Base-by-base conservation (phyloP, 2,329 filamentous ascomycete species). In the Canariomyces notabilis region DNA sequence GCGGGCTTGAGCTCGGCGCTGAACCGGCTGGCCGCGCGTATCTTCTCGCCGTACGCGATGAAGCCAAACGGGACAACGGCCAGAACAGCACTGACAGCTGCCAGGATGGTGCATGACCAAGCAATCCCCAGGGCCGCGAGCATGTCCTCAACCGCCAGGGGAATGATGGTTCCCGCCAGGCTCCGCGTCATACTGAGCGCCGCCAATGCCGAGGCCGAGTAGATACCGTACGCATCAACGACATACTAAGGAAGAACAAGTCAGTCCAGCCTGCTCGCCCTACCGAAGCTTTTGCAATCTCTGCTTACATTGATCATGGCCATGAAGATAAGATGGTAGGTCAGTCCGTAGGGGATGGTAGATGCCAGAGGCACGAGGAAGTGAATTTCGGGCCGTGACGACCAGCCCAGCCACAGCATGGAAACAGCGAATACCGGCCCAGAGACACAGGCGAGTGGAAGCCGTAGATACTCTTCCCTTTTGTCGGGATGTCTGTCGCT, bases 21-120 rank as follows among this genome's bases (percentile, higher is more conserved):
- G 23, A 56, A 53, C 18, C 41, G 35, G 48, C 68, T 72, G 26
- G 62, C 66, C 37, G 64, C 67, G 26, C 74, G 62, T 39, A 78
- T 71, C 51, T 55, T 61, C 4, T 67, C 66, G 0, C 56, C 59
- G 55, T 68, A 75, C 44, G 60, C 64, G 22, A 77, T 61, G 49
- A 77, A 78, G 4, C 67, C 64, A 57, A 77, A 76, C 2, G 75
- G 75, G 36, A 77, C 71, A 2, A 70, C 54, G 26, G 68, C 70
- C 59, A 78, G 61, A 2, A 57, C 63, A 4, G 73, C 50, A 42
- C 68, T 71, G 44, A 76, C 59, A 21, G 74, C 71, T 0, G 72
- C 75, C 16, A 78, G 54, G 35, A 77, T 42, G 39, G 67, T 72
- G 32, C 73, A 75, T 2, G 73, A 73, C 60, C 60, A 61, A 1